Evolutionary conservation across 2,329 filamentous ascomycete species (phyloP).

Genomic region (Aspergillus costaricaensis): DNA sequence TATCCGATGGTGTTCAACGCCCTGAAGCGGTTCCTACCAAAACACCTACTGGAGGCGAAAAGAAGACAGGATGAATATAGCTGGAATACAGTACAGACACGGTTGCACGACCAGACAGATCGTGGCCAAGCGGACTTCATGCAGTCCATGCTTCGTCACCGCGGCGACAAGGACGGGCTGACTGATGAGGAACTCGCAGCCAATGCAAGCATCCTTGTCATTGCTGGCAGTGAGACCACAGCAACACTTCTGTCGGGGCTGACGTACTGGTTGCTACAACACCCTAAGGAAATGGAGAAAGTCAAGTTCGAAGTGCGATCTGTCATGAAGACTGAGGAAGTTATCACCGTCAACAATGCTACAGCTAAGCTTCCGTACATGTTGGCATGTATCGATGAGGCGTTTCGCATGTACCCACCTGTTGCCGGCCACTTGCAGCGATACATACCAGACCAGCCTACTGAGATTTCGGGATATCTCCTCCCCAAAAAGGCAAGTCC

Average conservation of each 20-base stretch:
- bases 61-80: slow-evolving; percentile 1
- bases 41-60: not conserved
- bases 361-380: slow-evolving; percentile 38
- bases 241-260: slow-evolving; percentile 47
- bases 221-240: slow-evolving; percentile 48
- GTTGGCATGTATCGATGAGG: slow-evolving; percentile 44
- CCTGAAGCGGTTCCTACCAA: not conserved
- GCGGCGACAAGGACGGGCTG: slow-evolving; percentile 17
- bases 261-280: slow-evolving; percentile 44
- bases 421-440: slow-evolving; percentile 20
- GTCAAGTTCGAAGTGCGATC: slow-evolving; percentile 43
- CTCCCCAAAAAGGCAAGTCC: slow-evolving; percentile 5
- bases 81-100: slow-evolving; percentile 3
- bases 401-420: slow-evolving; percentile 44
- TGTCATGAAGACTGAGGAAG: slow-evolving; percentile 18
- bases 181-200: slow-evolving; percentile 35
- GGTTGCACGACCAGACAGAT: not conserved
- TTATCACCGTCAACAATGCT: slow-evolving; percentile 36
- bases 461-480: slow-evolving; percentile 9
- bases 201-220: slow-evolving; percentile 37
- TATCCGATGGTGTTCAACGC: slow-evolving; percentile 7
- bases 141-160: slow-evolving; percentile 20
- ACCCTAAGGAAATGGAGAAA: slow-evolving; percentile 34
- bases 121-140: slow-evolving; percentile 18
- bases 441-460: not conserved